Evolutionary conservation across 768 basidiomycete genomes (phyloP).

Genomic region (Cubamyces sp.): DNA sequence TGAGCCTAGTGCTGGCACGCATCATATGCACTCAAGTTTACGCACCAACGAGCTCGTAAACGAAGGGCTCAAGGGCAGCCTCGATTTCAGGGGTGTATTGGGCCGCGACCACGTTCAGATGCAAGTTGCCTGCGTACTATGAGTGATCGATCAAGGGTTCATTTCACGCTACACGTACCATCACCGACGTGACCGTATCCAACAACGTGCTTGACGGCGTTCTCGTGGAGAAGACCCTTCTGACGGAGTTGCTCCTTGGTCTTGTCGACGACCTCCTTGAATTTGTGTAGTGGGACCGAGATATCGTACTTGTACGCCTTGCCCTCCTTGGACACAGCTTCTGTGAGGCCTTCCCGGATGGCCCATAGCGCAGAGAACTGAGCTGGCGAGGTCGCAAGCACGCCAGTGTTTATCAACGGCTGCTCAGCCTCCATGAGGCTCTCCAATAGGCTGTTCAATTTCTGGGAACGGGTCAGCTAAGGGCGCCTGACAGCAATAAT

Average conservation of each 20-base stretch:
- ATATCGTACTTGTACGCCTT: constrained; percentile 98
- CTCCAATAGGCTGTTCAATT: constrained; percentile 81
- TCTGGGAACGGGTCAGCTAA: constrained; percentile 50
- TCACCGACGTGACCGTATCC: constrained; percentile 98
- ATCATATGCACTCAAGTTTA: constrained; percentile 21
- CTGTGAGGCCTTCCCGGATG: constrained; percentile 88
- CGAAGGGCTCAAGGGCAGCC: constrained; percentile 88
- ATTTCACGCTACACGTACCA: constrained; percentile 54
- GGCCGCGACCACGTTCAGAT: constrained; percentile 87
- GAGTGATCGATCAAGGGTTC: neutral
- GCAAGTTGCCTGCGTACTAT: constrained; percentile 74
- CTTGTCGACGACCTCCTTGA: constrained; percentile 85
- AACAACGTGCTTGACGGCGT: constrained; percentile 80
- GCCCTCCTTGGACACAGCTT: constrained; percentile 91
- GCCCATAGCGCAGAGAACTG: constrained; percentile 93
- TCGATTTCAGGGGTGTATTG: constrained; percentile 84
- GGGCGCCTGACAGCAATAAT: neutral
- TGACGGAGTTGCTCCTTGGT: constrained; percentile 72
- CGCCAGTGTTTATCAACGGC: constrained; percentile 86
- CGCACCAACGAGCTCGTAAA: constrained; percentile 89
- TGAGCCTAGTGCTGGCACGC: constrained; percentile 14
- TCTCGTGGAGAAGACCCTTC: constrained; percentile 70
- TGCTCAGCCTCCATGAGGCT: constrained; percentile 71
- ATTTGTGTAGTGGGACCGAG: constrained; percentile 82
- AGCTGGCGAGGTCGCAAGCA: constrained; percentile 86